phyloP scores from a whole-genome alignment of 805 yeast species.

The Myxozyma monticola region DNA sequence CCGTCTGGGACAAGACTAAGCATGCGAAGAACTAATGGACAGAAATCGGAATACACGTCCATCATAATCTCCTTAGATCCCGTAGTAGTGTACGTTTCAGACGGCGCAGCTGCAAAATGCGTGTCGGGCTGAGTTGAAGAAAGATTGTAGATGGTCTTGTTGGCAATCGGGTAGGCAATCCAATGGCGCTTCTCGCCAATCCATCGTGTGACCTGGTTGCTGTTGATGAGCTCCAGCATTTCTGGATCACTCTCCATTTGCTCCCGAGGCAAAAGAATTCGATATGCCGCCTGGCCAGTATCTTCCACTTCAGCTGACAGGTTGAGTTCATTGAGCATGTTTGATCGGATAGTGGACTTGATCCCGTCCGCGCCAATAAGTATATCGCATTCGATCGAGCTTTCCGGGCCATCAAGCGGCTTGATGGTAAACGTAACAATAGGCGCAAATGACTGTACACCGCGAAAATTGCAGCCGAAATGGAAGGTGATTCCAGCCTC shows the following conservation, averaged over 20 bases:
- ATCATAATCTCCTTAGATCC: background rate
- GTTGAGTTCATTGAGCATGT: background rate
- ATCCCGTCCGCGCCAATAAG: constrained; percentile 23
- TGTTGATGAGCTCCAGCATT: background rate
- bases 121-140: constrained; percentile 4
- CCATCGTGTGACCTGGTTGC: constrained; percentile 3
- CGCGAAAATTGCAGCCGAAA: background rate
- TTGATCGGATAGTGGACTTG: background rate
- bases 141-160: background rate
- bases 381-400: constrained; percentile 1
- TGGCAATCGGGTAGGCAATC: background rate
- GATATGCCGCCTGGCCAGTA: constrained; percentile 14
- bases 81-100: constrained; percentile 1
- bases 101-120: constrained; percentile 2
- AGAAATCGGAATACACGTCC: constrained; percentile 1
- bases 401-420: background rate
- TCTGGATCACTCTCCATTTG: constrained; percentile 4
- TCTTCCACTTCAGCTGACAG: background rate
- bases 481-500: background rate
- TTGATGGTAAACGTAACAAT: background rate
- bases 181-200: constrained; percentile 2
- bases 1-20: constrained; percentile 1
- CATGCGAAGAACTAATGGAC: background rate
- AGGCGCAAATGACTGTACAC: background rate
- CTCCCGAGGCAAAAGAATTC: background rate